Percentiles rank a stretch among this genome's conserved stretches.
These are phyloP conservation scores for Naganishia randhawae DNA, from an alignment of 768 basidiomycete genomes.

Conservation along the genomic window DNA sequence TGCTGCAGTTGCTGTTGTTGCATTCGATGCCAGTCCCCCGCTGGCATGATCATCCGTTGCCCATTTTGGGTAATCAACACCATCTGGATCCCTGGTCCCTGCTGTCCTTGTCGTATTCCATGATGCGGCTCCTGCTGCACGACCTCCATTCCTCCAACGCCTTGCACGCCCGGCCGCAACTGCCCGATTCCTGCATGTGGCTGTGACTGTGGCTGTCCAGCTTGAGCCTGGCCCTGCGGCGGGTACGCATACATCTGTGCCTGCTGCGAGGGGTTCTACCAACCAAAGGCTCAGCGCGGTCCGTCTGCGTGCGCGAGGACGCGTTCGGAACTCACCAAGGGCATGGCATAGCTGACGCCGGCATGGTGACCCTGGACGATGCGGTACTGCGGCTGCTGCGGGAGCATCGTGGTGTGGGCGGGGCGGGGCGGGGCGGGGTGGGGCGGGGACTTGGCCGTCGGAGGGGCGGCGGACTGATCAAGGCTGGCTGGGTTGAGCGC, in stretches of 20 bases:
- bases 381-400: neutral
- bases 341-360: neutral
- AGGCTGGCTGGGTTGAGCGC: no score
- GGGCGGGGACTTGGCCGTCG: no score
- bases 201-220: neutral
- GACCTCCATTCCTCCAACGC: neutral
- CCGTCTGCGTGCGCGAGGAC: neutral
- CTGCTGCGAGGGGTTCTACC: neutral
- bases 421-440: no score
- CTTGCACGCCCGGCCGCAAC: neutral
- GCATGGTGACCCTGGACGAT: neutral
- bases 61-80: slow-evolving; percentile 9
- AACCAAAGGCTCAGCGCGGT: neutral
- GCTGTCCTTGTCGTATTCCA: neutral
- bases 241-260: neutral
- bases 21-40: slow-evolving; percentile 2
- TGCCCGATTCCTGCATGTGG: neutral
- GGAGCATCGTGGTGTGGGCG: neutral
- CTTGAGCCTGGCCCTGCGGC: neutral
- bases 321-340: neutral
- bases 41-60: slow-evolving; percentile 17
- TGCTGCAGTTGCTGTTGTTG: slow-evolving; percentile 7
- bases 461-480: neutral
- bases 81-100: slow-evolving; percentile 3
- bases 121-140: neutral